Conservation (phyloP, 331 rosid genomes). For the Malus hybrid region DNA sequence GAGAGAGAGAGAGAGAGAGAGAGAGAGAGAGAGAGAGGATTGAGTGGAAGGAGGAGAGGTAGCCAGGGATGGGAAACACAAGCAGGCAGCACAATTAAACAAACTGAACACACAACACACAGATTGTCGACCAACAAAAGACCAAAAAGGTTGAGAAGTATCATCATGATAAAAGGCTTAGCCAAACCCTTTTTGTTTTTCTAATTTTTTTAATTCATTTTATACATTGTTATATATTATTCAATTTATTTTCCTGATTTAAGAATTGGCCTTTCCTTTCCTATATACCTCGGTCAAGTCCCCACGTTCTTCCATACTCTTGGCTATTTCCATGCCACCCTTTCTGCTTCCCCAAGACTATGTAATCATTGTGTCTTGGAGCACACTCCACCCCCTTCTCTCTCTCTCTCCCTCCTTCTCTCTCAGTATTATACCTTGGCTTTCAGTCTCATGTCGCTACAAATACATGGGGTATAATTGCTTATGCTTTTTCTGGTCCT, state of each 20-base stretch:
- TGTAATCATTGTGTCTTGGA: conserved; percentile 98
- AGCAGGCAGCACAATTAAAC: conserved; percentile 8
- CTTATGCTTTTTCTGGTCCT: background rate
- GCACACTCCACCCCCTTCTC: conserved; percentile 51
- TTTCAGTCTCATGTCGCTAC: conserved; percentile 21
- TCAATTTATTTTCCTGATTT: background rate
- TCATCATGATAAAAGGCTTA: conserved; percentile 57
- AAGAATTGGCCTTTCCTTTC: conserved; percentile 16
- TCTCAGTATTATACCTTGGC: conserved; percentile 21
- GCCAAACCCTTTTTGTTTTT: conserved; percentile 17
- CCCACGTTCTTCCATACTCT: conserved; percentile 81
- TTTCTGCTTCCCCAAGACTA: conserved; percentile 88
- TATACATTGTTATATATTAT: background rate
- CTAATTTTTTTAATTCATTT: background rate
- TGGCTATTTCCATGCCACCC: conserved; percentile 80
- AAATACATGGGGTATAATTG: background rate
- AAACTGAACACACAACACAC: conserved; percentile 55
- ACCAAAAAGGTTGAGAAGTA: conserved; percentile 60
- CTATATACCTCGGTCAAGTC: conserved; percentile 54
- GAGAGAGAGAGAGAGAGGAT: conserved; percentile 10
- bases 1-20: background rate
- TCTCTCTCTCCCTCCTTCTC: conserved; percentile 6
- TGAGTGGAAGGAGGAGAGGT: background rate
- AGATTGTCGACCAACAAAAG: conserved; percentile 80
- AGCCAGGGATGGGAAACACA: conserved; percentile 35